A percentile compares a stretch with the other conserved stretches of the same genome.
phyloP scores from a whole-genome alignment of 2,329 filamentous ascomycete genomes.

The Aquanectria penicillioides region DNA sequence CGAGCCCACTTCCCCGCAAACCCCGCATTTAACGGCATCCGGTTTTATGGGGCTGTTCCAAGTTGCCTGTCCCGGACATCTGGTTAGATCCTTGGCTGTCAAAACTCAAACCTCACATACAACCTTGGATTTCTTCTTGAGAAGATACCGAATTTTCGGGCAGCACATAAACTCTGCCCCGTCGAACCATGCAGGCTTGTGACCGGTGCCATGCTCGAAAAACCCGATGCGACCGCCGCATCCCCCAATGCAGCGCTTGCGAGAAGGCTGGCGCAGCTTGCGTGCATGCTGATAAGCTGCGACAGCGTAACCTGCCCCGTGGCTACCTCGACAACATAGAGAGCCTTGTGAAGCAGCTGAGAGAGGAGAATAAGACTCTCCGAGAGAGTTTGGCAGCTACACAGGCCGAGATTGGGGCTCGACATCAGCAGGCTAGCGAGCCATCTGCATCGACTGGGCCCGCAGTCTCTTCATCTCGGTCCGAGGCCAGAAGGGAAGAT shows the following conservation, averaged over 20 bases:
- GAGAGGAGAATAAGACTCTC: slow-evolving; percentile 11
- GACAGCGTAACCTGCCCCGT: slow-evolving; percentile 17
- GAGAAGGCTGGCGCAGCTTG: slow-evolving; percentile 15
- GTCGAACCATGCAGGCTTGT: slow-evolving; percentile 12
- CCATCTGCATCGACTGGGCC: not conserved
- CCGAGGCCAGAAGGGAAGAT: not conserved
- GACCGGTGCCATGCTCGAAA: slow-evolving; percentile 22
- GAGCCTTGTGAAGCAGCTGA: not conserved
- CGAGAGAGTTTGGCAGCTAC: not conserved
- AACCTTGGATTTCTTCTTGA: no score
- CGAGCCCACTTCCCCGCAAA: no score
- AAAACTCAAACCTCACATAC: no score
- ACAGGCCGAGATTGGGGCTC: not conserved
- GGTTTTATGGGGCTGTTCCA: no score
- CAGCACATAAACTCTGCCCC: not conserved
- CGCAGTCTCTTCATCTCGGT: not conserved
- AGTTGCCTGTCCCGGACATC: no score
- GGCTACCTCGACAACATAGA: slow-evolving; percentile 19
- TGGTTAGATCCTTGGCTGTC: no score
- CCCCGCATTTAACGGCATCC: no score
- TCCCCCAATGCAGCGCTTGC: slow-evolving; percentile 18
- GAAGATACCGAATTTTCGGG: not conserved
- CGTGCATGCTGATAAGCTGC: slow-evolving; percentile 19
- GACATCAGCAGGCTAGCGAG: not conserved
- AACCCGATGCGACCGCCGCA: slow-evolving; percentile 19